Conservation (phyloP, 2,329 filamentous ascomycete genomes). For the Exophiala calicioides region DNA sequence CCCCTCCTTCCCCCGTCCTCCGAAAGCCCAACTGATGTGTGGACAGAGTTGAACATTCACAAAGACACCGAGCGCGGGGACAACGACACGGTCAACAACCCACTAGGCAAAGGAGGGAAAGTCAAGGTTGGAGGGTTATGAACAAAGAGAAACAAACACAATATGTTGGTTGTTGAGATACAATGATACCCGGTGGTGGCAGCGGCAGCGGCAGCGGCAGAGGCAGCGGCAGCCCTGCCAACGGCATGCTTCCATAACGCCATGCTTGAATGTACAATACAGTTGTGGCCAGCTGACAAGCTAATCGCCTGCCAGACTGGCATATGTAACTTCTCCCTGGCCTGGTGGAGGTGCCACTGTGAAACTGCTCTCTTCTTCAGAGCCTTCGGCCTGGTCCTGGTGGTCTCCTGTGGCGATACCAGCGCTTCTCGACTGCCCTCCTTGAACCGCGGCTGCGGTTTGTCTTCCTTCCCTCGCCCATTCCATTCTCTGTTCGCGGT, state of each 20-base stretch:
- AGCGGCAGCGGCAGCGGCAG: not conserved
- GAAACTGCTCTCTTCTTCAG: constrained; percentile 41
- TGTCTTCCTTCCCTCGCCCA: constrained; percentile 77
- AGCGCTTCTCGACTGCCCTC: constrained; percentile 35
- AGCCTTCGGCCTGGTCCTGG: constrained; percentile 44
- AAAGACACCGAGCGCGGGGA: constrained; percentile 87
- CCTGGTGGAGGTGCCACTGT: constrained; percentile 77
- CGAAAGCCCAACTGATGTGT: not conserved
- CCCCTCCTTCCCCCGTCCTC: constrained; percentile 12
- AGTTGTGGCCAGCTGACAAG: not conserved
- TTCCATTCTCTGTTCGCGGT: constrained; percentile 77
- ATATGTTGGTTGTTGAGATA: constrained; percentile 8
- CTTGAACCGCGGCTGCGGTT: constrained; percentile 53
- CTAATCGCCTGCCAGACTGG: constrained; percentile 79
- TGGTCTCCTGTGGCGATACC: constrained; percentile 34
- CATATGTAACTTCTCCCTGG: constrained; percentile 75
- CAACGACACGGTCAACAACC: constrained; percentile 78
- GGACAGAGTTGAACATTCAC: constrained; percentile 80
- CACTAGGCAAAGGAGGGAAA: constrained; percentile 24
- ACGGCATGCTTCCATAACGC: constrained; percentile 20
- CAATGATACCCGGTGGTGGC: constrained; percentile 19
- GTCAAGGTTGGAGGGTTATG: constrained; percentile 40
- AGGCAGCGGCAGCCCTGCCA: not conserved
- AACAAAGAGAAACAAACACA: constrained; percentile 3
- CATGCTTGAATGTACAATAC: constrained; percentile 37